Evolutionary conservation across 176 grass and related monocot species (phyloP).

Genomic region (Zea luxurians): DNA sequence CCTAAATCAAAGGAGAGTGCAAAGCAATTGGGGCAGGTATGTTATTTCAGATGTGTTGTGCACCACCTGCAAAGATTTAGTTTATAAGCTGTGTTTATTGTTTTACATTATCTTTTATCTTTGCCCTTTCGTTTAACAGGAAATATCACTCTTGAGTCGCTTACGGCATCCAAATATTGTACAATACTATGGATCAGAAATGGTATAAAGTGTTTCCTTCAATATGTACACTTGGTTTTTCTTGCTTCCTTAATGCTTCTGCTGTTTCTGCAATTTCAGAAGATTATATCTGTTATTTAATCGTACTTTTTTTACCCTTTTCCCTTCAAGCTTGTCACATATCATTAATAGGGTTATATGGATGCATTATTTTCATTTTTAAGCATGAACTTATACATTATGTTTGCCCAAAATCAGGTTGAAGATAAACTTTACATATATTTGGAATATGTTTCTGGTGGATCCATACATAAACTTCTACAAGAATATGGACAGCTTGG

Average conservation of each 20-base stretch:
- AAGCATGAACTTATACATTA: slow-evolving; percentile 33
- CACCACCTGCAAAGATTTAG: neutral
- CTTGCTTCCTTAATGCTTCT: slow-evolving; percentile 11
- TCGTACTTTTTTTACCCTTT: slow-evolving; percentile 5
- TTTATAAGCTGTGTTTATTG: slow-evolving; percentile 17
- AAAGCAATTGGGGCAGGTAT: slow-evolving; percentile 91
- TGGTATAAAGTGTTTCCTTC: slow-evolving; percentile 61
- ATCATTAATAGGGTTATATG: slow-evolving; percentile 21
- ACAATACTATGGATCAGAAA: slow-evolving; percentile 92
- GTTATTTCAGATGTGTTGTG: slow-evolving; percentile 15
- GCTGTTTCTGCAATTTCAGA: slow-evolving; percentile 25
- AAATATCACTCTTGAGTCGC: slow-evolving; percentile 89
- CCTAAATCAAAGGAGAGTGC: slow-evolving; percentile 95
- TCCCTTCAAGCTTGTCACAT: slow-evolving; percentile 24
- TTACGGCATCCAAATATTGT: slow-evolving; percentile 96
- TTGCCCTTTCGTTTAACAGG: slow-evolving; percentile 55
- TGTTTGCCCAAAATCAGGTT: slow-evolving; percentile 53
- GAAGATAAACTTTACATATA: slow-evolving; percentile 97
- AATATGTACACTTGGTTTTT: slow-evolving; percentile 27
- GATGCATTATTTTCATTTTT: slow-evolving; percentile 18
- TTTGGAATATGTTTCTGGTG: slow-evolving; percentile 97
- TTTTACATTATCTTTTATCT: slow-evolving; percentile 8
- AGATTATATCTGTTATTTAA: slow-evolving; percentile 24
- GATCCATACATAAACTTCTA: slow-evolving; percentile 98
- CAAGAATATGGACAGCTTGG: slow-evolving; percentile 96